phyloP scores from a whole-genome alignment of 2,329 filamentous ascomycete species.

The Dichotomopilus funicola region DNA sequence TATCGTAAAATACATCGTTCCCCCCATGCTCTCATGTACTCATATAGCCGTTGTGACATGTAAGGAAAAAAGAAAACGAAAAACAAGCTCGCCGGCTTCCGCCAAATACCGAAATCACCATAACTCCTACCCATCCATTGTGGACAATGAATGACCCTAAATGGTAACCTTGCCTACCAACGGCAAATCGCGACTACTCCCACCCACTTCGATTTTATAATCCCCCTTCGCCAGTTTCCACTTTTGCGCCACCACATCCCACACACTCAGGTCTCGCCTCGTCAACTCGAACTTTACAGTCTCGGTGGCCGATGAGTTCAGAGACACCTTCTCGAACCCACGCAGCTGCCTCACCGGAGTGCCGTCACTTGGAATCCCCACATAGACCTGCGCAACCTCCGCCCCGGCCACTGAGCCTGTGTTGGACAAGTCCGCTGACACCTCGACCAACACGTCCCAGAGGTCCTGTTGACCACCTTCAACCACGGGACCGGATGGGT shows the following conservation, averaged over 20 bases:
- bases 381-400: slow-evolving; percentile 44
- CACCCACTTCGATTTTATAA: slow-evolving; percentile 41
- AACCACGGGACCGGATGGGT: slow-evolving; percentile 34
- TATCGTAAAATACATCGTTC: too few relatives aligned
- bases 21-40: too few relatives aligned
- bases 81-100: not conserved
- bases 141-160: slow-evolving; percentile 14
- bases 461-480: slow-evolving; percentile 42
- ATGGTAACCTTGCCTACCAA: slow-evolving; percentile 35
- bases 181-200: slow-evolving; percentile 41
- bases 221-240: slow-evolving; percentile 48
- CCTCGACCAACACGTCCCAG: slow-evolving; percentile 39
- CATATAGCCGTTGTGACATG: too few relatives aligned
- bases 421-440: slow-evolving; percentile 37
- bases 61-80: not conserved
- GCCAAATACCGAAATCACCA: not conserved
- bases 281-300: slow-evolving; percentile 48
- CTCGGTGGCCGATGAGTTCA: slow-evolving; percentile 40
- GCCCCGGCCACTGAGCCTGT: slow-evolving; percentile 36
- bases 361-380: slow-evolving; percentile 35
- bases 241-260: slow-evolving; percentile 55
- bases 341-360: slow-evolving; percentile 53
- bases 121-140: not conserved
- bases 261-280: slow-evolving; percentile 59
- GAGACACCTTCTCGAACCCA: slow-evolving; percentile 56